phyloP scores from a whole-genome alignment of 2,329 filamentous ascomycete species.

The Talaromyces sp. region DNA sequence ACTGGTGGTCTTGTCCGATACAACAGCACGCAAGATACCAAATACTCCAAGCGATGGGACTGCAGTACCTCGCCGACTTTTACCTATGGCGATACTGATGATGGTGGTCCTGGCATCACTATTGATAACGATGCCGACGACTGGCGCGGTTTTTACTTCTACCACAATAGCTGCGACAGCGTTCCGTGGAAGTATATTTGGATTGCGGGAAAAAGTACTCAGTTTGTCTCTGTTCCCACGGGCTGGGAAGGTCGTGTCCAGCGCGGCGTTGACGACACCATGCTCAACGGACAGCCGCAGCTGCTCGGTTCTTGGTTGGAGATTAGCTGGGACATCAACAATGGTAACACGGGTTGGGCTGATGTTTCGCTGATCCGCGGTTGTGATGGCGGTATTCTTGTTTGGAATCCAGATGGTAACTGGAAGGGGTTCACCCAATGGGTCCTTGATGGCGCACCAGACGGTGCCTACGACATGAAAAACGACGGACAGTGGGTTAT shows the following conservation, averaged over 20 bases:
- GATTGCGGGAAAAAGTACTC: slow-evolving; percentile 1
- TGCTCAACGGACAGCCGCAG: slow-evolving; percentile 3
- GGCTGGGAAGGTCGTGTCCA: slow-evolving; percentile 5
- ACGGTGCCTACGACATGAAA: slow-evolving; percentile 3
- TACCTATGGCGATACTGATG: slow-evolving; percentile 3
- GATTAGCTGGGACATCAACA: not conserved
- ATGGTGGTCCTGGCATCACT: slow-evolving; percentile 5
- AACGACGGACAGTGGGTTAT: slow-evolving; percentile 6
- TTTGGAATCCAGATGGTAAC: slow-evolving; percentile 1
- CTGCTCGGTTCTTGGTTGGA: slow-evolving; percentile 5
- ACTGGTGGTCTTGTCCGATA: slow-evolving; percentile 4
- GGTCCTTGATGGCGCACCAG: slow-evolving; percentile 1
- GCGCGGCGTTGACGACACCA: not conserved
- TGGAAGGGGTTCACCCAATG: slow-evolving; percentile 5
- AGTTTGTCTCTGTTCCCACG: not conserved
- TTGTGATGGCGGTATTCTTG: slow-evolving; percentile 3
- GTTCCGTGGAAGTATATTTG: slow-evolving; percentile 7
- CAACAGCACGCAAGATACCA: not conserved
- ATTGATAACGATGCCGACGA: not conserved
- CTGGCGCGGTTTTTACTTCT: slow-evolving; percentile 5
- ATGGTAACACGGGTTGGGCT: slow-evolving; percentile 3
- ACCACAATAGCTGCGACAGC: slow-evolving; percentile 4
- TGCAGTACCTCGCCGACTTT: slow-evolving; percentile 3
- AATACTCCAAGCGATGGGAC: slow-evolving; percentile 3
- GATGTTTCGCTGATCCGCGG: slow-evolving; percentile 4